Percentiles rank a stretch among this genome's conserved stretches.
phyloP scores from a whole-genome alignment of 805 yeast species.

The Hanseniaspora pseudoguilliermondii region DNA sequence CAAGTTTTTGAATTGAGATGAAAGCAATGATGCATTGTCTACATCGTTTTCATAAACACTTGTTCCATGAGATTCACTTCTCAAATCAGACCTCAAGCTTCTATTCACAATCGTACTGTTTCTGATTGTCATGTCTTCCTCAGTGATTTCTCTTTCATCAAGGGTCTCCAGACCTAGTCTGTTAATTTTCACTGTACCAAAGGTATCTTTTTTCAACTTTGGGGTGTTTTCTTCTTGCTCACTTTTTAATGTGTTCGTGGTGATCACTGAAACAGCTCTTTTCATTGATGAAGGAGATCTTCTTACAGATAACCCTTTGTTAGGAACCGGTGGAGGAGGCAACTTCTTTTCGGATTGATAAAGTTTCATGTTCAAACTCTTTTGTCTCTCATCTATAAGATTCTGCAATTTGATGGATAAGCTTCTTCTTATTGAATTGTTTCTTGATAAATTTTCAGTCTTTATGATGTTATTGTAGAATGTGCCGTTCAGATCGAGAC shows the following conservation, averaged over 20 bases:
- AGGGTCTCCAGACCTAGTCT: background rate
- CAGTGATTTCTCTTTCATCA: background rate
- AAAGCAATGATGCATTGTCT: background rate
- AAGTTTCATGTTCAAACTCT: background rate
- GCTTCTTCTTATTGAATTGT: constrained; percentile 8
- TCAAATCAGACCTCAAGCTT: background rate
- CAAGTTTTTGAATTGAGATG: background rate
- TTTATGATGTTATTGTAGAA: constrained; percentile 10
- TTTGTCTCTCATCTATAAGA: background rate
- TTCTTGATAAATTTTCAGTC: background rate
- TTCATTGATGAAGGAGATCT: constrained; percentile 28
- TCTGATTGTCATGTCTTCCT: constrained; percentile 3
- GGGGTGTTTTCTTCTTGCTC: background rate
- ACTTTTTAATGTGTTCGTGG: constrained; percentile 8
- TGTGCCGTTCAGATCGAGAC: constrained; percentile 2
- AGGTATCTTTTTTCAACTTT: background rate
- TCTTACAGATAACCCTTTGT: constrained; percentile 23
- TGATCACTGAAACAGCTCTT: constrained; percentile 28
- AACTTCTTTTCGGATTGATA: constrained; percentile 17
- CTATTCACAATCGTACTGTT: constrained; percentile 8
- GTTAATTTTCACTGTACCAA: constrained; percentile 4
- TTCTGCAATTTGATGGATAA: background rate
- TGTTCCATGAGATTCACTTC: background rate
- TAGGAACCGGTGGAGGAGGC: constrained; percentile 15
- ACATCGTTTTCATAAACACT: constrained; percentile 11